These are phyloP conservation scores for Volvox reticuliferus DNA, from an alignment of 139 green algal genomes.

Conservation along the genomic window DNA sequence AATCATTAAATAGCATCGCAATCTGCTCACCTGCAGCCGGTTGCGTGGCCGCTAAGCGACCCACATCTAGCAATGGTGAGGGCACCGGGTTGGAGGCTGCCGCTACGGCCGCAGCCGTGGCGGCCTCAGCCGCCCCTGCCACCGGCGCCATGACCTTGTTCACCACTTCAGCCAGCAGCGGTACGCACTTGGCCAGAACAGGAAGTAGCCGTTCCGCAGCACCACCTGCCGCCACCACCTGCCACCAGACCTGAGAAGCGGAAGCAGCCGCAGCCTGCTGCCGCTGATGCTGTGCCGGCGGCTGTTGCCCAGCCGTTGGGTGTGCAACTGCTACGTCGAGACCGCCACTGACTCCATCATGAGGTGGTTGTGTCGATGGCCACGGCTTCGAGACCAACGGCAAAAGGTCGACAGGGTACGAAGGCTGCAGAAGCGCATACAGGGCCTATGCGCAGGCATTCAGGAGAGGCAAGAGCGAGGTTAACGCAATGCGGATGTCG, in stretches of 20 bases:
- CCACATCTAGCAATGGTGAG: not conserved
- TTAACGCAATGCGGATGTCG: not conserved
- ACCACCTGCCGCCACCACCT: conserved; percentile 24
- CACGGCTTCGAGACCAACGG: conserved; percentile 22
- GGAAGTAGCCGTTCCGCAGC: conserved; percentile 35
- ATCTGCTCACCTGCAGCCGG: conserved; percentile 7
- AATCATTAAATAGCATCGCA: no score
- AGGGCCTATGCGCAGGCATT: conserved; percentile 52
- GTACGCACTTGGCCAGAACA: conserved; percentile 42
- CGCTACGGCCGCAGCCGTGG: not conserved
- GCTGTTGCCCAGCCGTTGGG: not conserved
- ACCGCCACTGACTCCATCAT: not conserved
- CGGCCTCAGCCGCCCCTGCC: not conserved
- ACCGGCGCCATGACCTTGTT: conserved; percentile 49
- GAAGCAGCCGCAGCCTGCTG: not conserved
- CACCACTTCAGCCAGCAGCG: conserved; percentile 58
- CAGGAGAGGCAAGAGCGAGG: not conserved
- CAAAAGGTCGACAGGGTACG: conserved; percentile 41
- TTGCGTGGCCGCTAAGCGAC: not conserved
- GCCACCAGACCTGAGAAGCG: conserved; percentile 26
- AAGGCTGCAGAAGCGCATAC: conserved; percentile 65
- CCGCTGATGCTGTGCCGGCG: not conserved
- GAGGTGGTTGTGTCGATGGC: not conserved
- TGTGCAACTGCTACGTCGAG: not conserved
- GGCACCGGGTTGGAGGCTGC: not conserved